Evolutionary conservation across 192 early-diverging fungal species (phyloP), one percentile per base, ranked within the genome.

Genomic region (Kickxella alabastrina): DNA sequence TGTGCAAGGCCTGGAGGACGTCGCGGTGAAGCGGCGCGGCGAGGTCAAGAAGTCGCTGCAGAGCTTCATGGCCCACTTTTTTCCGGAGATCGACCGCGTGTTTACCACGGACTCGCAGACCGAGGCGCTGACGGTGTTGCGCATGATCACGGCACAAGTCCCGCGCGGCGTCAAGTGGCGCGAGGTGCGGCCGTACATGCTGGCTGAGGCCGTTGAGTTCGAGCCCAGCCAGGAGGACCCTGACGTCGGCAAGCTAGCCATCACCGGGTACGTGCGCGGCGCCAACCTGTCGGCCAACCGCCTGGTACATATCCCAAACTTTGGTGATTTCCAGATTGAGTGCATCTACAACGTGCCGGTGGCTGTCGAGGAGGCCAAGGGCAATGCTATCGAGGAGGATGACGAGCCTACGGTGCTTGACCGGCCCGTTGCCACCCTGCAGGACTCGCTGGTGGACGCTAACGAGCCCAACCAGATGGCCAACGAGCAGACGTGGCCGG

Each of bases 401-500:
- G 49, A 55, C 42, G 54, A 53, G 18, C 41, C 65, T 5, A 31
- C 50, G 27, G 78, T 90, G 14, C 60, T 94, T 43, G 85, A 93
- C 56, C 49, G 67, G 38, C 86, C 93, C 6, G 66, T 83, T 15
- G 79, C 84, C 6, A 87, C 70, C 8, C 58, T 66, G 36, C 85
- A 89, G 72, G 93, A 97, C 59, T 80, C 83, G 43, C 75, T 98
- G 38, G 82, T 92, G 3, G 78, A 84, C 8, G 87, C 92, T 49
- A 95, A 96, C 52, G 87, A 87, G 53, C 88, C 88, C 10, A 85
- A 95, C 79, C 80, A 86, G 45, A 77, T 96, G 77, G 83, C 83
- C 25, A 92, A 87, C 48, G 96, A 98, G 77, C 96, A 98, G 68
- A 98, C 96, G 25, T 98, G 96, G 96, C 96, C 96, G 8, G 95